Conservation (phyloP, 192 early-diverging fungal species). For the Coemansia aciculifera region DNA sequence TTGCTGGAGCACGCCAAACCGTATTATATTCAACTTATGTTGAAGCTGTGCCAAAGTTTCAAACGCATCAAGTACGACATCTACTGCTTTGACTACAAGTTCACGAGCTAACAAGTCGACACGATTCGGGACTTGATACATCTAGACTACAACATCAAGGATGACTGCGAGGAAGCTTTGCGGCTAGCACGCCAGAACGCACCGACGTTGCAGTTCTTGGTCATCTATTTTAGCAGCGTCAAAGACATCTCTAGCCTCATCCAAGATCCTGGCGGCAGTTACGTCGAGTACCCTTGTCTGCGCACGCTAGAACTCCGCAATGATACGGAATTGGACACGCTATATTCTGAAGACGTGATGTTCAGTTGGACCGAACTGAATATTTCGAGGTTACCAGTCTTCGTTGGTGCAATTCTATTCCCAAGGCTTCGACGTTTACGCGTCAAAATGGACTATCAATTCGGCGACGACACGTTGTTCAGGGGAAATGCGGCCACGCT, state of each 20-base stretch:
- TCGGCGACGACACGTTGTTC: conserved; percentile 1
- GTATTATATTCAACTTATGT: not conserved
- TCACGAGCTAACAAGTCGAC: not conserved
- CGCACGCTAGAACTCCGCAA: not conserved
- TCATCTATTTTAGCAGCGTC: not conserved
- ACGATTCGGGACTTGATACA: not conserved
- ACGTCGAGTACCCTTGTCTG: not conserved
- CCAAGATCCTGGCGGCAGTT: not conserved
- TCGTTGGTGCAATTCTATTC: not conserved
- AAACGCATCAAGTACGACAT: not conserved
- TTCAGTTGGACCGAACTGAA: too few relatives aligned
- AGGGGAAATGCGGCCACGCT: not conserved
- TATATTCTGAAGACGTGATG: not conserved
- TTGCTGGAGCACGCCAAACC: not conserved
- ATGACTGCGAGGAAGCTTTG: not conserved
- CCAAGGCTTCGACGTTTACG: not conserved
- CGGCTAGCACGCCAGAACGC: not conserved
- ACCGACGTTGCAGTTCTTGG: not conserved
- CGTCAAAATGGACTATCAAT: not conserved
- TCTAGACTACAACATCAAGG: not conserved
- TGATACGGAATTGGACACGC: not conserved
- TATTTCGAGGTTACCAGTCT: not conserved
- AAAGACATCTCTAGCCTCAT: not conserved
- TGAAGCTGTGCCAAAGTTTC: not conserved
- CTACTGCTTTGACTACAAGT: not conserved